Evolutionary conservation across 2,329 filamentous ascomycete species (phyloP).

Genomic region (Cladosporium sp.): DNA sequence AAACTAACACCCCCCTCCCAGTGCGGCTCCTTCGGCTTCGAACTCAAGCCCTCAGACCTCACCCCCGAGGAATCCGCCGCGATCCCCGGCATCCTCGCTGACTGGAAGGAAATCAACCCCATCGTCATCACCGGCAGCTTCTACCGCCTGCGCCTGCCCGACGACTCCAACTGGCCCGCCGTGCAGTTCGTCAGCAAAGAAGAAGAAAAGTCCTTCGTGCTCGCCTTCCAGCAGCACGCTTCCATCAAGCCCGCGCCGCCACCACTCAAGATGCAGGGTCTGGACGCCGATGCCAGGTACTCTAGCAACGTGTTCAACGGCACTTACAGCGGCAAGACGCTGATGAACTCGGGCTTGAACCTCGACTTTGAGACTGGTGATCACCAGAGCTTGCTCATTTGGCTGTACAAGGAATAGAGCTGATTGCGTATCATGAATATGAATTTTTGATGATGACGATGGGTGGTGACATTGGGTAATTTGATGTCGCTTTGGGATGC

Average conservation of each 20-base stretch:
- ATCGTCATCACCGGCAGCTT: conserved; percentile 60
- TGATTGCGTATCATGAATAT: not conserved
- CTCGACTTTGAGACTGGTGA: conserved; percentile 51
- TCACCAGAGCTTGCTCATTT: conserved; percentile 59
- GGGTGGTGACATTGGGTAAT: not conserved
- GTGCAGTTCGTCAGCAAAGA: conserved; percentile 60
- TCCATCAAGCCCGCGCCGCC: conserved; percentile 56
- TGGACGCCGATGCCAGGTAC: conserved; percentile 58
- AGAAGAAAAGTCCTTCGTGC: conserved; percentile 53
- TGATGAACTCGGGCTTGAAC: conserved; percentile 64
- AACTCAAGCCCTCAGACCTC: conserved; percentile 59
- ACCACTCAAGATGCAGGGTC: conserved; percentile 55
- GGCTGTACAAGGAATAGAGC: conserved; percentile 48
- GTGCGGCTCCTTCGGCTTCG: conserved; percentile 65
- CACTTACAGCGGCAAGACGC: conserved; percentile 57
- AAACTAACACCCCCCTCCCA: not conserved
- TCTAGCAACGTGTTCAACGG: conserved; percentile 51
- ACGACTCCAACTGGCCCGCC: conserved; percentile 62
- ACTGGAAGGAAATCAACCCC: conserved; percentile 59
- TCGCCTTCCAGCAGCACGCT: conserved; percentile 60
- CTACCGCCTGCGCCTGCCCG: conserved; percentile 60
- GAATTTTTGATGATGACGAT: not conserved
- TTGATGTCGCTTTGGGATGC: not conserved
- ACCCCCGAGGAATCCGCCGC: conserved; percentile 52
- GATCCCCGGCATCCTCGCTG: conserved; percentile 56